A percentile compares a stretch with the other conserved stretches of the same genome.
These are phyloP conservation scores for Lachnellula suecica DNA, from an alignment of 2,329 filamentous ascomycete genomes.

Conservation along the genomic window DNA sequence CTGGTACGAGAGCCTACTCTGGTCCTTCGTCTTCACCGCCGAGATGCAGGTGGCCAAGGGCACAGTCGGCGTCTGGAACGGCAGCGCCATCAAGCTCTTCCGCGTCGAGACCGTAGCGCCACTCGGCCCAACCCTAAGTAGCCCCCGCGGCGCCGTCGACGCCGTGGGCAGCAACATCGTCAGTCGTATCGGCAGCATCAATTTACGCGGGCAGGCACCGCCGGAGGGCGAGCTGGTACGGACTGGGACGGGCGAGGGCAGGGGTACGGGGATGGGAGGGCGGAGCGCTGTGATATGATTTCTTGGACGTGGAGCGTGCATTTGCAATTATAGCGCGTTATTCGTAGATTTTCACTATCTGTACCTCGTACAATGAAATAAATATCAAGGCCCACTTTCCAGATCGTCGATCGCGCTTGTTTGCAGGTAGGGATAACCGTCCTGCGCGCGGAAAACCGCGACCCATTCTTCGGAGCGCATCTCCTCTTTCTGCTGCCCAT, in stretches of 20 bases:
- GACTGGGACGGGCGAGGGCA: conserved; percentile 6
- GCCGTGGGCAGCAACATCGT: conserved; percentile 90
- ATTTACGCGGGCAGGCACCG: conserved; percentile 26
- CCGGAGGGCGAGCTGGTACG: conserved; percentile 5
- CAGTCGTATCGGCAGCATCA: conserved; percentile 77
- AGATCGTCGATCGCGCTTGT: too few relatives aligned
- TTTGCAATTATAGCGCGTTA: neutral
- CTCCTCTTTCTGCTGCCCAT: too few relatives aligned
- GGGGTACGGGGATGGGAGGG: conserved; percentile 3
- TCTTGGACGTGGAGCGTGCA: neutral
- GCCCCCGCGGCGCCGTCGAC: conserved; percentile 87
- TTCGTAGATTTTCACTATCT: too few relatives aligned
- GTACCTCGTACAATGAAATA: too few relatives aligned
- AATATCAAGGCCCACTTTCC: too few relatives aligned
- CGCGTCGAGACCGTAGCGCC: conserved; percentile 82
- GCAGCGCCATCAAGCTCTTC: conserved; percentile 85
- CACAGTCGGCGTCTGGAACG: conserved; percentile 91
- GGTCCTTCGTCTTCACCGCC: conserved; percentile 87
- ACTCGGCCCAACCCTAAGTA: conserved; percentile 76
- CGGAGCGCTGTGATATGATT: conserved; percentile 4
- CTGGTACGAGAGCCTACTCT: conserved; percentile 94
- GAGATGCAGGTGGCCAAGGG: conserved; percentile 88
- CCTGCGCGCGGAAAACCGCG: too few relatives aligned
- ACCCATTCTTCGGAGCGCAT: too few relatives aligned
- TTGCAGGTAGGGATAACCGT: too few relatives aligned